Base-by-base conservation (phyloP, 2,329 filamentous ascomycete species). In the Fusarium buxicola region DNA sequence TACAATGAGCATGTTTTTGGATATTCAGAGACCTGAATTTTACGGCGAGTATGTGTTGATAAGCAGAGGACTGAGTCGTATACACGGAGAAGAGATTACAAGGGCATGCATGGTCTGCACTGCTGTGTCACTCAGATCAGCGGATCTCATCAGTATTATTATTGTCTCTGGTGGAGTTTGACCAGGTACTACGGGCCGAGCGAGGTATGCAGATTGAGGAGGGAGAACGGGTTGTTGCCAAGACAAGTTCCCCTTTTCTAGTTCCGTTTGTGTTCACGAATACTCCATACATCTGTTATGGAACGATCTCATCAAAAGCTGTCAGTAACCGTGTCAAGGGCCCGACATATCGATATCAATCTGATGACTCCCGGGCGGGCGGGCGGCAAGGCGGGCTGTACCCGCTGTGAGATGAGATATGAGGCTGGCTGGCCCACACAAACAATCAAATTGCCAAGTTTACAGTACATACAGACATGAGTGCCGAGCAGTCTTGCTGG, bases 391-490 rank as follows among this genome's bases (percentile, higher is more conserved):
- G 44, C 18, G n/a, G 31, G 27, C 15, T 30, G 35, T n/a, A 24
- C 32, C 24, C 27, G 40, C 32, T 34, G 40, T 38, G 46, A 62
- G 53, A 58, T 58, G 59, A 53, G 24, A 44, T 48, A 21, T 30
- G 35, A 35, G 34, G 35, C 34, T 16, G 27, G 36, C 32, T 31
- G 43, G 25, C 27, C 35, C 59, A 38, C 53, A 32, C 35, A 32
- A 41, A 31, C 12, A 36, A 57, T 31, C 35, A 41, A 53, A 39
- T 53, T 44, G 43, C 39, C n/a, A 31, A 35, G 31, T 53, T 65
- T 58, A 53, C 52, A 39, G 62, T 58, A 53, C 52, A 39, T 62
- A 54, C 47, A 44, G 21, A 35, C 34, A 21, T 52, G 38, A 54
- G 40, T 49, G 40, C 39, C 36, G 36, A 39, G 24, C 21, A 38